Conservation (phyloP, 2,329 filamentous ascomycete species). For the Conoideocrella luteorostrata region DNA sequence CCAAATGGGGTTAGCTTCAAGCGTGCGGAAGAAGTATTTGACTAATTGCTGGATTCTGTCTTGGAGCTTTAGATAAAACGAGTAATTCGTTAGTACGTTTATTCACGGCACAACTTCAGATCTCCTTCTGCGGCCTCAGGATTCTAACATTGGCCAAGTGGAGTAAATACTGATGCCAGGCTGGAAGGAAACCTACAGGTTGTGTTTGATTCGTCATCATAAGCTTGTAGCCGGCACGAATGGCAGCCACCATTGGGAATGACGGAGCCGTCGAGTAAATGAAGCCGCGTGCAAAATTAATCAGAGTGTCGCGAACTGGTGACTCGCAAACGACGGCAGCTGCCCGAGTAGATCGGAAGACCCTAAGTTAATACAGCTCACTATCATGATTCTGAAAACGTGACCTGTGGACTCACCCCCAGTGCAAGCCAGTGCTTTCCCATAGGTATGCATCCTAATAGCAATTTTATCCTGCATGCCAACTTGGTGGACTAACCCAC, state of each 20-base stretch:
- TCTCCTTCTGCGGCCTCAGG: too few species aligned
- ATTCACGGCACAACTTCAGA: too few species aligned
- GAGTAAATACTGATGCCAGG: too few species aligned
- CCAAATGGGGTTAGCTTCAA: slow-evolving; percentile 18
- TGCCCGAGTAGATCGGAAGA: slow-evolving; percentile 5
- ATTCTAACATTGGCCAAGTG: too few species aligned
- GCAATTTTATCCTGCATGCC: slow-evolving; percentile 44
- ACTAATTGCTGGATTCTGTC: slow-evolving; percentile 18
- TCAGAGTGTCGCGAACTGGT: slow-evolving; percentile 13
- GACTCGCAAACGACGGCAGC: slow-evolving; percentile 15
- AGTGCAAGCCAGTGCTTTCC: slow-evolving; percentile 41
- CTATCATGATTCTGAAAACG: too few species aligned
- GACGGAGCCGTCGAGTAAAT: slow-evolving; percentile 16
- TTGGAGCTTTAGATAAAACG: too few species aligned
- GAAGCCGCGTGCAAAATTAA: slow-evolving; percentile 15
- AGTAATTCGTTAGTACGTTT: too few species aligned
- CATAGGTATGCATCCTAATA: slow-evolving; percentile 43
- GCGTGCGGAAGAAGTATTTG: slow-evolving; percentile 19
- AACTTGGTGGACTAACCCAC: slow-evolving; percentile 41
- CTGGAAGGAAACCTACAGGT: slow-evolving; percentile 9
- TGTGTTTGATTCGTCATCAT: slow-evolving; percentile 10
- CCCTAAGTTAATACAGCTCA: too few species aligned
- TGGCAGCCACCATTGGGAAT: slow-evolving; percentile 15
- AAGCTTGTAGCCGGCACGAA: slow-evolving; percentile 15
- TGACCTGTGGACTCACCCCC: slow-evolving; percentile 22